Percentiles rank a stretch among this genome's conserved stretches.
Evolutionary conservation across 106 monocot species (phyloP).

Genomic region (Triglochin maritima): DNA sequence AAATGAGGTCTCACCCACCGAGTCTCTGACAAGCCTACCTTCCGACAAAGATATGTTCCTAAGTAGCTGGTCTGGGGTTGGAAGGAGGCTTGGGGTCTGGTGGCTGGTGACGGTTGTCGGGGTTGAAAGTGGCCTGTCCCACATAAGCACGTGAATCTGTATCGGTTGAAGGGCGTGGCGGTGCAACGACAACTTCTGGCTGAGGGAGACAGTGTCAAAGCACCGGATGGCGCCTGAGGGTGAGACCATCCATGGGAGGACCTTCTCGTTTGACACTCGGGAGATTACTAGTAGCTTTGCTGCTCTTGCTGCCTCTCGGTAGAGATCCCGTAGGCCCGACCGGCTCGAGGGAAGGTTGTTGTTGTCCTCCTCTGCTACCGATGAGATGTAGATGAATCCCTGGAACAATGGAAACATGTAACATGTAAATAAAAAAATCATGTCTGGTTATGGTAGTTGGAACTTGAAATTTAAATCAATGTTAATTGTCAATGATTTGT

Average conservation of each 20-base stretch:
- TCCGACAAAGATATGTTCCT: slow-evolving; percentile 2
- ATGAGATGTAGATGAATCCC: slow-evolving; percentile 74
- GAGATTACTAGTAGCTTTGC: slow-evolving; percentile 17
- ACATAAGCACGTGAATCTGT: slow-evolving; percentile 12
- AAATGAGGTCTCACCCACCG: slow-evolving; percentile 8
- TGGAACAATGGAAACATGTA: slow-evolving; percentile 4
- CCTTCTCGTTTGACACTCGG: slow-evolving; percentile 18
- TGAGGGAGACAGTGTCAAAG: slow-evolving; percentile 25
- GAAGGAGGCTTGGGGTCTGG: background rate
- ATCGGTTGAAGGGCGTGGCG: slow-evolving; percentile 19
- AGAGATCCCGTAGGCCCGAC: slow-evolving; percentile 17
- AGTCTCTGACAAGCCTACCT: slow-evolving; percentile 4
- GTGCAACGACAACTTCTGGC: slow-evolving; percentile 24
- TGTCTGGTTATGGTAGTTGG: too few relatives aligned
- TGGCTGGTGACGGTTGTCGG: background rate
- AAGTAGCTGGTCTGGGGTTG: background rate
- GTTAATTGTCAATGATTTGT: too few relatives aligned
- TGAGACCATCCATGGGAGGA: slow-evolving; percentile 23
- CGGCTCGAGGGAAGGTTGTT: slow-evolving; percentile 13
- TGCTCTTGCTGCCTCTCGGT: slow-evolving; percentile 5
- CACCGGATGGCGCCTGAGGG: slow-evolving; percentile 20
- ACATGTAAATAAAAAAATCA: too few relatives aligned
- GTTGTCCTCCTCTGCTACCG: slow-evolving; percentile 28
- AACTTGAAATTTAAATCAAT: too few relatives aligned
- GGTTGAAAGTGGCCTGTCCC: background rate